Percentiles rank a stretch among this genome's conserved stretches.
phyloP scores from a whole-genome alignment of 2,329 filamentous ascomycete species.

The Fusarium tupiense region DNA sequence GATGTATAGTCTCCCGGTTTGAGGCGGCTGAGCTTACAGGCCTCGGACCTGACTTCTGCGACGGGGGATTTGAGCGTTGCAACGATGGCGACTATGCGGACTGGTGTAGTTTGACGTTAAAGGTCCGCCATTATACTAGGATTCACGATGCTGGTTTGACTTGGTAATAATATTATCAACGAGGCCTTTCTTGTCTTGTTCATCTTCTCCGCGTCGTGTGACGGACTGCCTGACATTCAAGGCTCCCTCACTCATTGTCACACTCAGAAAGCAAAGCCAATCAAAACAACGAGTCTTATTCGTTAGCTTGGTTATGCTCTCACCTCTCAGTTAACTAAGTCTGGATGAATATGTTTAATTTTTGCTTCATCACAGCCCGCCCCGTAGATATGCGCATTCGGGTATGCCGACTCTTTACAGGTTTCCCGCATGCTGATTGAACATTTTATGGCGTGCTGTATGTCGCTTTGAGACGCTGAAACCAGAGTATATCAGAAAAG shows the following conservation, averaged over 20 bases:
- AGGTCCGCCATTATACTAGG: background rate
- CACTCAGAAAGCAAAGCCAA: background rate
- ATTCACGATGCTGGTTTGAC: background rate
- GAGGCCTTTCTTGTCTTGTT: background rate
- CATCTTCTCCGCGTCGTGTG: background rate
- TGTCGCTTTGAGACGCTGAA: too few relatives aligned
- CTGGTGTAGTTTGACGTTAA: background rate
- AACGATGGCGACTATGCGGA: background rate
- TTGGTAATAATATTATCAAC: background rate
- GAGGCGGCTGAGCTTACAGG: accelerated
- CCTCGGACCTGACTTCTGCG: background rate
- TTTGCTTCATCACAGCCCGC: too few relatives aligned
- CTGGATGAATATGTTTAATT: too few relatives aligned
- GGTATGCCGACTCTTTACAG: too few relatives aligned
- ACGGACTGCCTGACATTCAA: background rate
- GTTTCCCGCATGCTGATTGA: too few relatives aligned
- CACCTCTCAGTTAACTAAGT: too few relatives aligned
- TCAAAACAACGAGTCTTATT: background rate
- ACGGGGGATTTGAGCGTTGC: background rate
- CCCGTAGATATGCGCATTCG: too few relatives aligned
- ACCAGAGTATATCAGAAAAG: too few relatives aligned
- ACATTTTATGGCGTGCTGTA: too few relatives aligned
- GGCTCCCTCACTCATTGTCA: background rate
- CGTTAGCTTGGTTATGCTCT: background rate
- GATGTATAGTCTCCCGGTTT: background rate